Conservation (phyloP, 208 protist genomes). For the Porcisia hertigi region DNA sequence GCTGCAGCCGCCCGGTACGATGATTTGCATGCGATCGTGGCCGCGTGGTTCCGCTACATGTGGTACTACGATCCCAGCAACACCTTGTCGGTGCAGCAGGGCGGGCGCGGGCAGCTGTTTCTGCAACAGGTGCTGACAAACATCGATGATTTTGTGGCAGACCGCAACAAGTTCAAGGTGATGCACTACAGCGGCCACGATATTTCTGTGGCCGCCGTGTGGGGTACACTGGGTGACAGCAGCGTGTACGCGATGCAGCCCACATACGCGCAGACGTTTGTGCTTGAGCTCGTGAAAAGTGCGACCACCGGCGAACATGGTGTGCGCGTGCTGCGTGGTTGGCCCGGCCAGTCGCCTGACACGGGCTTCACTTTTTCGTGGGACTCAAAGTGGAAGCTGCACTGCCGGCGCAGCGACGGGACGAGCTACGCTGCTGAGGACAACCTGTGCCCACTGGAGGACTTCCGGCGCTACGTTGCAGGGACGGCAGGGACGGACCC, state of each 20-base stretch:
- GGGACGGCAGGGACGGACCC: conserved; percentile 31
- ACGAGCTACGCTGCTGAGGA: conserved; percentile 34
- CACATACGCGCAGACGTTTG: conserved; percentile 41
- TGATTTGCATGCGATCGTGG: conserved; percentile 30
- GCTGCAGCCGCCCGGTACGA: conserved; percentile 21
- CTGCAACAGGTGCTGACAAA: conserved; percentile 44
- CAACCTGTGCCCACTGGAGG: conserved; percentile 50
- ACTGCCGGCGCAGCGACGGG: conserved; percentile 39
- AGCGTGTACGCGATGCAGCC: conserved; percentile 31
- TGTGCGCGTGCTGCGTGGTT: conserved; percentile 54
- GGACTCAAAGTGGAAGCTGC: conserved; percentile 35
- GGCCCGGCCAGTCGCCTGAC: conserved; percentile 45
- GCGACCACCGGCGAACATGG: conserved; percentile 17
- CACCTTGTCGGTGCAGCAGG: conserved; percentile 32
- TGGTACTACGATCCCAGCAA: conserved; percentile 33
- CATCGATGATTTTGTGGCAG: conserved; percentile 27
- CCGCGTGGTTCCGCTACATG: conserved; percentile 6
- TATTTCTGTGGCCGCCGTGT: conserved; percentile 28
- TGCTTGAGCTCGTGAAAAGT: conserved; percentile 50
- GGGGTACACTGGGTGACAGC: conserved; percentile 39
- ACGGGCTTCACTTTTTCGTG: conserved; percentile 32
- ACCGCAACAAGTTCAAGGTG: conserved; percentile 40
- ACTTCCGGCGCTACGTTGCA: conserved; percentile 51
- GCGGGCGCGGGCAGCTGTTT: conserved; percentile 43
- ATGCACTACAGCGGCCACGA: conserved; percentile 59